Base-by-base conservation (phyloP, 202 grass and related monocot species). In the Dendrocalamus latiflorus region DNA sequence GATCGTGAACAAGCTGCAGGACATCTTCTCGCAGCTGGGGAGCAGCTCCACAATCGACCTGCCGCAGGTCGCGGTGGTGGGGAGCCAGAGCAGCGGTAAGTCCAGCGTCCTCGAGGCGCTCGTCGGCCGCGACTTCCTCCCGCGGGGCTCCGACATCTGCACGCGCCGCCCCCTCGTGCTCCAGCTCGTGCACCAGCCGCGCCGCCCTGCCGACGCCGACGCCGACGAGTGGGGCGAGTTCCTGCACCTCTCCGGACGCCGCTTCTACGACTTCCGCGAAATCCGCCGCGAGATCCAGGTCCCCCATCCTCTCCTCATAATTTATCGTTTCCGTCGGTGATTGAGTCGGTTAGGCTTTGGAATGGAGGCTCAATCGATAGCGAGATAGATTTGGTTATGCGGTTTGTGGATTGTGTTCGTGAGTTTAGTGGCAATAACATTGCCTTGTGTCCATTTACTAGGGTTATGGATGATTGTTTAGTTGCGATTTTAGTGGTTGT, bases 1-100 rank as follows among this genome's bases (percentile, higher is more conserved):
- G 87, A 91, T 98, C 80, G 93, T 98, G 69, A 98, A 98, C 87
- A 98, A 91, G 89, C 95, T 98, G 65, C 95, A 98, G 80, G 95
- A 98, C 73, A 98, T 98, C 77, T 98, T 95, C 79, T 80, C 95
- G 61, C 93, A 98, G 73, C 87, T 95, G 16, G 95, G 93, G 72
- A 95, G 91, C 87, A 84, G 48, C 79, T 95, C 93, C 69, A 98
- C 93, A 43, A 93, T 98, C 77, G 91, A 95, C 76, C 87, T 98
- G 45, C 95, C 93, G 21, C 95, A 98, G 87, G 93, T 98, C 49
- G 89, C 95, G 21, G 95, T 93, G 14, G 87, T 98, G 16, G 95
- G 95, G 60, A 98, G 95, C 82, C 95, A 98, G 91, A 98, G 95
- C 85, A 95, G 95, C 68, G 95, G 95, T 42, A 98, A 95, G 89